Evolutionary conservation across 1,284 basidiomycete genomes (phyloP).

Genomic region (Phlebopus sp.): DNA sequence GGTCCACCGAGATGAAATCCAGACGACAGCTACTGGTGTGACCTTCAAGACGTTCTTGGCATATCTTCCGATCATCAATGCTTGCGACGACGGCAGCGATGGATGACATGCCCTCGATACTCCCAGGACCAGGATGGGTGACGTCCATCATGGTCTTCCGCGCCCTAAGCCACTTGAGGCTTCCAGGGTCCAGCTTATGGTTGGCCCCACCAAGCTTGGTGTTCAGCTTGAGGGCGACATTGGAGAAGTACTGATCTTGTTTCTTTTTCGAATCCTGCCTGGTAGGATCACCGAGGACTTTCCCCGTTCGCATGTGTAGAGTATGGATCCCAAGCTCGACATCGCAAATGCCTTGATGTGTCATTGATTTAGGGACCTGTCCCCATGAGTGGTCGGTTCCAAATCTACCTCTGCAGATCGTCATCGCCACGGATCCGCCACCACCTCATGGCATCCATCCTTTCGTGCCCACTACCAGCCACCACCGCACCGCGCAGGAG

Average conservation of each 20-base stretch:
- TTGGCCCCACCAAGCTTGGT: constrained; percentile 78
- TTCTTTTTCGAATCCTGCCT: no score
- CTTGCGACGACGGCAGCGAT: constrained; percentile 79
- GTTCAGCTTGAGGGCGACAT: constrained; percentile 67
- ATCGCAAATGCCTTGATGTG: constrained; percentile 72
- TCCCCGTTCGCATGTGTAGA: constrained; percentile 51
- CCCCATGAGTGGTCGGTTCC: no score
- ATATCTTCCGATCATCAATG: no score
- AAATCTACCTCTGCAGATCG: no score
- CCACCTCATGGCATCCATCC: no score
- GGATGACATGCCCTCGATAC: constrained; percentile 66
- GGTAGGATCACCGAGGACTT: constrained; percentile 53
- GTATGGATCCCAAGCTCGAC: constrained; percentile 52
- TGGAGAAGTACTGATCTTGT: constrained; percentile 76
- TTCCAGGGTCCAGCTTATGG: constrained; percentile 54
- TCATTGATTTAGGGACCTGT: no score
- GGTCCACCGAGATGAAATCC: no score
- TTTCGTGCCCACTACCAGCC: no score
- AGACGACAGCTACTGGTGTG: no score
- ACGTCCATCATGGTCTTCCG: constrained; percentile 73
- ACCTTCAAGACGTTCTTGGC: no score
- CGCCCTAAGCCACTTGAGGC: constrained; percentile 62
- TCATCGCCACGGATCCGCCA: no score
- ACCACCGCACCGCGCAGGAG: no score
- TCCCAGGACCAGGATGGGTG: constrained; percentile 67